phyloP scores from a whole-genome alignment of 768 basidiomycete species.

The Phylloporus arenicola region DNA sequence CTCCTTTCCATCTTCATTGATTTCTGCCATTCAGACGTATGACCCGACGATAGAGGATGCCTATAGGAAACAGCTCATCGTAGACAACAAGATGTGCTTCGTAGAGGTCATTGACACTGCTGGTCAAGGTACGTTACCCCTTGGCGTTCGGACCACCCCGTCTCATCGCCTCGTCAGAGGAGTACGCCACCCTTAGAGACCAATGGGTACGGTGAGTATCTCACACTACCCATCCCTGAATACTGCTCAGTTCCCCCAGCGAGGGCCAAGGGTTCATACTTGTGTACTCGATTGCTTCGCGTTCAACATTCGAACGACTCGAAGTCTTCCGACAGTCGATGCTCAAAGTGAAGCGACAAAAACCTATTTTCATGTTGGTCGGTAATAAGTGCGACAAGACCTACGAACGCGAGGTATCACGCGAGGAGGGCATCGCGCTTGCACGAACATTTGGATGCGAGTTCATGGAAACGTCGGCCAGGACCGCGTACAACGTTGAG shows the following conservation, averaged over 20 bases:
- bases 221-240: constrained; percentile 2
- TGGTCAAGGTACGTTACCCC: constrained; percentile 71
- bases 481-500: constrained; percentile 91
- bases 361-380: constrained; percentile 88
- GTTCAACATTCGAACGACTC: constrained; percentile 84
- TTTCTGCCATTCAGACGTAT: constrained; percentile 59
- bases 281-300: constrained; percentile 95
- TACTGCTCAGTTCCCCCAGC: constrained; percentile 36
- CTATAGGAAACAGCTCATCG: constrained; percentile 90
- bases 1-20: constrained; percentile 6
- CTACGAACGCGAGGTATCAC: constrained; percentile 86
- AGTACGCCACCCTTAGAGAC: constrained; percentile 92
- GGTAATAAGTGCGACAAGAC: constrained; percentile 95
- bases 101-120: constrained; percentile 97
- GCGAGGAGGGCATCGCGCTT: constrained; percentile 79
- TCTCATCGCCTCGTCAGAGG: constrained; percentile 55
- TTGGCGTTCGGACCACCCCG: constrained; percentile 4
- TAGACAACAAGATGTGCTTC: constrained; percentile 93
- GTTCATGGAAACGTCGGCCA: constrained; percentile 95
- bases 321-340: constrained; percentile 89
- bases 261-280: constrained; percentile 98
- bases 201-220: constrained; percentile 91
- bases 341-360: constrained; percentile 78
- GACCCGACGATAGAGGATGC: constrained; percentile 99
- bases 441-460: constrained; percentile 86